Conservation (phyloP, 2,329 filamentous ascomycete species). For the Rutstroemia sp. region DNA sequence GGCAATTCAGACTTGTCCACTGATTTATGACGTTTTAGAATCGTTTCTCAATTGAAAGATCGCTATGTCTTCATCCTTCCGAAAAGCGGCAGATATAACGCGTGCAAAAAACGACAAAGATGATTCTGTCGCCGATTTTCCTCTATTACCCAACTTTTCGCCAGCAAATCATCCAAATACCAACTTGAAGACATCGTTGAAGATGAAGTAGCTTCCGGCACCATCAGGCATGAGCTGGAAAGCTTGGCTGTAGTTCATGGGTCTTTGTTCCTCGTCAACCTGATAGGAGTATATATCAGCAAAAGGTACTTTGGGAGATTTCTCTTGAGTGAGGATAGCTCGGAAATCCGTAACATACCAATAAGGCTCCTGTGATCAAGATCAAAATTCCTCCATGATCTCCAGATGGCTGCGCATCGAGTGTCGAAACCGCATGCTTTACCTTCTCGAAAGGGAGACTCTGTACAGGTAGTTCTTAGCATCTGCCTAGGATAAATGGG, state of each 20-base stretch:
- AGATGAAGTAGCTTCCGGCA: conserved; percentile 69
- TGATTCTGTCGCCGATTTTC: conserved; percentile 4
- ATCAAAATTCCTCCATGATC: conserved; percentile 69
- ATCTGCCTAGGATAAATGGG: not conserved
- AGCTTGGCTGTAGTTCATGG: conserved; percentile 84
- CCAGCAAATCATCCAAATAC: conserved; percentile 48
- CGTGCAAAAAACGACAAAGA: conserved; percentile 14
- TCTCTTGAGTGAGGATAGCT: conserved; percentile 3
- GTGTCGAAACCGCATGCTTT: conserved; percentile 66
- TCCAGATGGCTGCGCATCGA: conserved; percentile 75
- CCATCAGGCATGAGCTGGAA: conserved; percentile 76
- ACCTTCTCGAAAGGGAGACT: conserved; percentile 74
- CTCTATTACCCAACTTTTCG: conserved; percentile 17
- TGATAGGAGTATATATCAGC: conserved; percentile 31
- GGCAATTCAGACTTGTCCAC: not conserved
- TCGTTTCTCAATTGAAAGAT: conserved; percentile 10
- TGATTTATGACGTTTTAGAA: not conserved
- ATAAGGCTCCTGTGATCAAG: conserved; percentile 76
- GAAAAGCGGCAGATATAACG: conserved; percentile 20
- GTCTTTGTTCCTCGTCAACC: conserved; percentile 79
- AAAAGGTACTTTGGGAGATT: not conserved
- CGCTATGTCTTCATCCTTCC: conserved; percentile 11
- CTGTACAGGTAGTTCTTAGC: conserved; percentile 37
- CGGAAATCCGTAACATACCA: conserved; percentile 48
- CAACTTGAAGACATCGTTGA: conserved; percentile 93